These are phyloP conservation scores for Megacollybia marginata DNA, from an alignment of 768 basidiomycete species.

Conservation along the genomic window DNA sequence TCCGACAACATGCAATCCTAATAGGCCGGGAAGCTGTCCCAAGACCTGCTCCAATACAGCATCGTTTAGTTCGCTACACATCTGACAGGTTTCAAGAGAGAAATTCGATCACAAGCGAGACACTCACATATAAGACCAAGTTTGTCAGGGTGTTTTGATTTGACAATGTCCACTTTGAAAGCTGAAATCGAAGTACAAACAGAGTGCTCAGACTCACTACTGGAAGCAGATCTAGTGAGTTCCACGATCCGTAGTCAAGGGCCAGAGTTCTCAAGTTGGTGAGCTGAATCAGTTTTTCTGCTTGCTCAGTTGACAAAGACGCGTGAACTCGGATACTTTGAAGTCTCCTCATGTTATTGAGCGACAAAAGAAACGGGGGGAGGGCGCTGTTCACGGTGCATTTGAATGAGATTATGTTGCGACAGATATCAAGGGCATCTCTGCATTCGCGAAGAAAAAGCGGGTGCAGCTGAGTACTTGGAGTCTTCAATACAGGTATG, in stretches of 20 bases:
- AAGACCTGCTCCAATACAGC: constrained; percentile 40
- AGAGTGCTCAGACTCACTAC: no score
- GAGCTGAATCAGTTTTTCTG: constrained; percentile 32
- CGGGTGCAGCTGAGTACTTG: constrained; percentile 30
- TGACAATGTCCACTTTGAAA: constrained; percentile 34
- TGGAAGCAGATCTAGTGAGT: constrained; percentile 50
- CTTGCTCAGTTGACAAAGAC: constrained; percentile 45
- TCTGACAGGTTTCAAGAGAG: constrained; percentile 27
- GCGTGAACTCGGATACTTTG: constrained; percentile 42
- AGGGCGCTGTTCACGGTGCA: constrained; percentile 41
- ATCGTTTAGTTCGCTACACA: constrained; percentile 47
- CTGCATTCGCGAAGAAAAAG: constrained; percentile 47
- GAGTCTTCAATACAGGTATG: constrained; percentile 26
- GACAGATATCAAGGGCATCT: constrained; percentile 37
- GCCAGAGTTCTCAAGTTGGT: constrained; percentile 35
- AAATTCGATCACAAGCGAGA: neutral
- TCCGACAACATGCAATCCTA: constrained; percentile 51
- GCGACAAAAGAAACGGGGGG: constrained; percentile 38
- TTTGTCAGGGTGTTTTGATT: constrained; percentile 39
- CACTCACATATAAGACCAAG: constrained; percentile 53
- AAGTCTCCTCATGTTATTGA: constrained; percentile 39
- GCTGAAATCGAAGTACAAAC: no score
- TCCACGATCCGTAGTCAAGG: constrained; percentile 58
- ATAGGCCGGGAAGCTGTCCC: constrained; percentile 41
- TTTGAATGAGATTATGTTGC: constrained; percentile 49